These are phyloP conservation scores for Diplodia seriata DNA, from an alignment of 2,329 filamentous ascomycete species.

Conservation along the genomic window DNA sequence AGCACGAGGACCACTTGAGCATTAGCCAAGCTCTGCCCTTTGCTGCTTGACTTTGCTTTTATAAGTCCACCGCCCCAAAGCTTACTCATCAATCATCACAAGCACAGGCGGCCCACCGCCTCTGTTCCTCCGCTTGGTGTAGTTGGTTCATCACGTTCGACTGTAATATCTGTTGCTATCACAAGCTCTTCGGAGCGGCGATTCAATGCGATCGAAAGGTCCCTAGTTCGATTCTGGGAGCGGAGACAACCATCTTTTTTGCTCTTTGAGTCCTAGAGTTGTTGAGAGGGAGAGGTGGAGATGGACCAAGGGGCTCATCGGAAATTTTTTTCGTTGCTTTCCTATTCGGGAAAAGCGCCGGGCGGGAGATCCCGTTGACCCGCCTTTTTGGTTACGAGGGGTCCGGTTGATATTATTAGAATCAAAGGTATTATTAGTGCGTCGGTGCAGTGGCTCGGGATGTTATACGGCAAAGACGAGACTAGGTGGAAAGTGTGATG, in stretches of 20 bases:
- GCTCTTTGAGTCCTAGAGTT: too few relatives aligned
- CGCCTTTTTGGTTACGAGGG: neutral
- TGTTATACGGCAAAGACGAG: neutral
- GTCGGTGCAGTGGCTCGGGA: neutral
- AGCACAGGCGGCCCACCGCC: too few relatives aligned
- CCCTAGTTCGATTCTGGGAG: slow-evolving; percentile 29
- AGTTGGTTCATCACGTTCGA: slow-evolving; percentile 27
- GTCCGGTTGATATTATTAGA: too few relatives aligned
- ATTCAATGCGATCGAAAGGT: slow-evolving; percentile 10
- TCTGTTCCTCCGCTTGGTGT: neutral
- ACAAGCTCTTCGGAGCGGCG: too few relatives aligned
- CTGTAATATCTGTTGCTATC: slow-evolving; percentile 24
- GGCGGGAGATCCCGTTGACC: neutral
- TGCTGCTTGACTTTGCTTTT: too few relatives aligned
- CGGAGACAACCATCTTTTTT: neutral
- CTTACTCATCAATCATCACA: too few relatives aligned
- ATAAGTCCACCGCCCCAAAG: too few relatives aligned
- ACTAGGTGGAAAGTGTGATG: neutral
- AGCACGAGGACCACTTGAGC: too few relatives aligned
- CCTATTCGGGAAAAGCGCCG: slow-evolving; percentile 7
- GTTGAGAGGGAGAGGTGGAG: too few relatives aligned
- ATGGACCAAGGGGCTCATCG: too few relatives aligned
- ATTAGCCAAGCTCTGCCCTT: too few relatives aligned
- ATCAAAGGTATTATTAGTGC: neutral
- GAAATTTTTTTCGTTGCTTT: neutral